These are phyloP conservation scores for Fusarium pseudograminearum DNA, from an alignment of 2,329 filamentous ascomycete genomes.

Conservation along the genomic window DNA sequence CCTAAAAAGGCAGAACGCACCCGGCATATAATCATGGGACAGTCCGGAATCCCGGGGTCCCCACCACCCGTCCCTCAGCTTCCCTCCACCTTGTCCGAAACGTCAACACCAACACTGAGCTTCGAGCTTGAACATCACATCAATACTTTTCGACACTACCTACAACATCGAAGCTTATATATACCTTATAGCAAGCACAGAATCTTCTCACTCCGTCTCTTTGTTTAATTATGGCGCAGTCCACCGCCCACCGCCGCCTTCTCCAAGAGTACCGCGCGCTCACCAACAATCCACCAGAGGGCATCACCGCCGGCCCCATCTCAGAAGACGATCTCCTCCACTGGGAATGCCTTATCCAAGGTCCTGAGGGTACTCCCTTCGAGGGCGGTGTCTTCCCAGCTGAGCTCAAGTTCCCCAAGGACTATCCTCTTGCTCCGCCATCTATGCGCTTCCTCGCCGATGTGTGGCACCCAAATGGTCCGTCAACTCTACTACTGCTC, in stretches of 20 bases:
- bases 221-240: slow-evolving; percentile 62
- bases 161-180: neutral
- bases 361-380: slow-evolving; percentile 94
- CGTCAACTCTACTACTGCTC: slow-evolving; percentile 31
- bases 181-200: no score
- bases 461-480: slow-evolving; percentile 97
- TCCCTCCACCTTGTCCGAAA: slow-evolving; percentile 39
- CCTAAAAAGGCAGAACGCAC: slow-evolving; percentile 13
- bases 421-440: slow-evolving; percentile 96
- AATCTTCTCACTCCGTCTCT: no score
- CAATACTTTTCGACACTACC: neutral
- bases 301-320: slow-evolving; percentile 93
- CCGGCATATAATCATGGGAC: neutral
- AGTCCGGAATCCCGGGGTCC: slow-evolving; percentile 24
- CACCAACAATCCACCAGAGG: slow-evolving; percentile 94
- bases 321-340: slow-evolving; percentile 94
- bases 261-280: slow-evolving; percentile 97
- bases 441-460: slow-evolving; percentile 96
- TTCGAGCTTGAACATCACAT: slow-evolving; percentile 1
- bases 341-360: slow-evolving; percentile 97
- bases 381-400: slow-evolving; percentile 96
- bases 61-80: slow-evolving; percentile 22
- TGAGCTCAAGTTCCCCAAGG: slow-evolving; percentile 92
- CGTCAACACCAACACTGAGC: neutral
- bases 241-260: slow-evolving; percentile 80